Base-by-base conservation (phyloP, 1,284 basidiomycete genomes). In the Agaricales sp. region DNA sequence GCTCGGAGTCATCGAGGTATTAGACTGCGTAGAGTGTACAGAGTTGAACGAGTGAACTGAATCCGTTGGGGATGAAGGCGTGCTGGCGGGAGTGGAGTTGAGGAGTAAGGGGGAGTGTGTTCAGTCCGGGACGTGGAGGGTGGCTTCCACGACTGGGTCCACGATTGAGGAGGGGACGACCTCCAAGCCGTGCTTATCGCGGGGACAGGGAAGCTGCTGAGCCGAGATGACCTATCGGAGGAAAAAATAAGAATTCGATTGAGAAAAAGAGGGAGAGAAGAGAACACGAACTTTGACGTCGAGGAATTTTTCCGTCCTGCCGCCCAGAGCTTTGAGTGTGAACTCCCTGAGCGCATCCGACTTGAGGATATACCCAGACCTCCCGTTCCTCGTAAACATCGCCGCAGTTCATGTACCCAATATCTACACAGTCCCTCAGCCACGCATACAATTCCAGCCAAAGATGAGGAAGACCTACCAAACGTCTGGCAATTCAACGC, bases 401-500 rank as follows among this genome's bases (percentile, higher is more conserved):
- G 93, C 89, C 57, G 88, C 82, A 59, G 97, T 98, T 86, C 71
- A 87, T 85, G 59, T 87, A 88, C 4, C 87, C 91, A 47, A 89
- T 60, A 63, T 94, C 91, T 91, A 22, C 20, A 21, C n/a, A 53
- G 8, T 43, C 8, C 8, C n/a, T 43, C 13, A 8, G 8, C 13
- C 41, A 8, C 20, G n/a, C n/a, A n/a, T n/a, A n/a, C n/a, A n/a
- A n/a, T n/a, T n/a, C n/a, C n/a, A n/a, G n/a, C n/a, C n/a, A n/a
- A n/a, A n/a, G n/a, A n/a, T n/a, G n/a, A n/a, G 38, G 18, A 14
- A 41, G 51, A 66, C 77, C 50, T 56, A 91, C 90, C 92, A 57
- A 85, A 85, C 0, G 93, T 99, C 66, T 99, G 96, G 89, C 93
- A 98, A 64, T 99, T 99, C 53, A 99, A 76, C 3, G 96, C 92